Evolutionary conservation across 2,329 filamentous ascomycete genomes (phyloP).

Genomic region (Tolypocladium nubicola): DNA sequence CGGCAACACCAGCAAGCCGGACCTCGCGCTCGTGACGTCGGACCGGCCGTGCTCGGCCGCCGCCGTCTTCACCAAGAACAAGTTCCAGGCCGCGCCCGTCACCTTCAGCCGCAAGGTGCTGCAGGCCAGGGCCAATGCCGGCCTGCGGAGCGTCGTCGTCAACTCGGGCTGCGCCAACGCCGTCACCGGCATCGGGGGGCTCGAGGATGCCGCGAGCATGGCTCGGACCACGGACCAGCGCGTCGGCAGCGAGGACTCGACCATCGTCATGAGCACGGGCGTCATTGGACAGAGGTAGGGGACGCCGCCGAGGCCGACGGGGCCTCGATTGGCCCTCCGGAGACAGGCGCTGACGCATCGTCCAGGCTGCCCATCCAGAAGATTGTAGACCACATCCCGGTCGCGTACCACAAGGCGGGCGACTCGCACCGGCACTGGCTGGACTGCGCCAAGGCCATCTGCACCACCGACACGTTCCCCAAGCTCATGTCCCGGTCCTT

Average conservation of each 20-base stretch:
- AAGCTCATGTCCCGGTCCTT: slow-evolving; percentile 85
- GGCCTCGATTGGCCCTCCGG: neutral
- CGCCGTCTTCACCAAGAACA: slow-evolving; percentile 95
- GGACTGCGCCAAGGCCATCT: slow-evolving; percentile 77
- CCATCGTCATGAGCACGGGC: slow-evolving; percentile 97
- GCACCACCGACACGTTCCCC: slow-evolving; percentile 96
- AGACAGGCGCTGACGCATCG: slow-evolving; percentile 5
- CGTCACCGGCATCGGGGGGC: slow-evolving; percentile 81
- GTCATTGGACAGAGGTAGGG: slow-evolving; percentile 84
- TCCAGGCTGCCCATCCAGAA: slow-evolving; percentile 75
- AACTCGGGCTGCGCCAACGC: slow-evolving; percentile 97
- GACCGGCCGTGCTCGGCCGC: slow-evolving; percentile 78
- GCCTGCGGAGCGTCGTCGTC: slow-evolving; percentile 73
- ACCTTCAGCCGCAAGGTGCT: slow-evolving; percentile 71
- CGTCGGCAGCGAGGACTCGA: slow-evolving; percentile 40
- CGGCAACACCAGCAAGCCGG: slow-evolving; percentile 81
- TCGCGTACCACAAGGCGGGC: slow-evolving; percentile 61
- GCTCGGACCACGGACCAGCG: slow-evolving; percentile 62
- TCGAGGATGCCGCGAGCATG: slow-evolving; percentile 85
- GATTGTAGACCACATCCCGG: slow-evolving; percentile 74
- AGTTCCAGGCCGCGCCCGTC: slow-evolving; percentile 94
- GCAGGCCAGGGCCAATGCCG: slow-evolving; percentile 52
- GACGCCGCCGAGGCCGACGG: neutral
- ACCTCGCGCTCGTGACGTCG: slow-evolving; percentile 81
- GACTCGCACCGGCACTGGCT: slow-evolving; percentile 80